A percentile compares a stretch with the other conserved stretches of the same genome.
Conservation (phyloP, 306 rosid genomes). For the Quercus variabilis region DNA sequence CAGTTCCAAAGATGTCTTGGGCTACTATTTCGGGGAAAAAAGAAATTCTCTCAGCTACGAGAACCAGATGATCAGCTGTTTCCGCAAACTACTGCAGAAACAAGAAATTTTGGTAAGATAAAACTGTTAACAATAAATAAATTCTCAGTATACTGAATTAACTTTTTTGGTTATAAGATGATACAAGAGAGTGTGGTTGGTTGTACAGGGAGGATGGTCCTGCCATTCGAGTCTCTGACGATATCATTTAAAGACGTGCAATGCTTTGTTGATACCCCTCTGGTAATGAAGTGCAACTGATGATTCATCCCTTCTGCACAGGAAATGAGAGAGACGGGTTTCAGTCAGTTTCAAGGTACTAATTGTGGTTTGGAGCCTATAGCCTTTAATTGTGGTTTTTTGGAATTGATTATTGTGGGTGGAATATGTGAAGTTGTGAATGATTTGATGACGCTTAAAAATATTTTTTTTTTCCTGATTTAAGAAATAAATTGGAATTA, state of each 20-base stretch:
- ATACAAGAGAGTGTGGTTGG: constrained; percentile 11
- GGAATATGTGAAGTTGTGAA: neutral
- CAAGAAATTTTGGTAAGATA: constrained; percentile 40
- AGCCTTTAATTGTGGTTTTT: neutral
- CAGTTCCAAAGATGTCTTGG: constrained; percentile 34
- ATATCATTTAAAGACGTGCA: constrained; percentile 53
- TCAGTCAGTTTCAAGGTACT: constrained; percentile 15
- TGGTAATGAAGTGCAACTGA: constrained; percentile 30
- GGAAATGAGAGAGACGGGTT: constrained; percentile 71
- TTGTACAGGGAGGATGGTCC: constrained; percentile 46
- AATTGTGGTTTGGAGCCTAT: neutral
- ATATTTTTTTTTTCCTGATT: neutral
- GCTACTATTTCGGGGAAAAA: constrained; percentile 39
- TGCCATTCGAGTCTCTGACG: constrained; percentile 44
- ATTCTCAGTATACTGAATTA: neutral
- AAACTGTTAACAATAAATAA: neutral
- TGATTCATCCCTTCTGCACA: constrained; percentile 22
- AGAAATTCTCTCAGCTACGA: constrained; percentile 30
- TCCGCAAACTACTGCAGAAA: constrained; percentile 28
- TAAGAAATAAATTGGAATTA: too few relatives aligned
- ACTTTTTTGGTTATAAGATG: neutral
- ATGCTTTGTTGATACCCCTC: constrained; percentile 54
- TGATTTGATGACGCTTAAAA: neutral
- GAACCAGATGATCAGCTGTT: constrained; percentile 31
- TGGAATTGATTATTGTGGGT: too few relatives aligned